Evolutionary conservation across 106 monocot genomes (phyloP).

Genomic region (Allium cepa): DNA sequence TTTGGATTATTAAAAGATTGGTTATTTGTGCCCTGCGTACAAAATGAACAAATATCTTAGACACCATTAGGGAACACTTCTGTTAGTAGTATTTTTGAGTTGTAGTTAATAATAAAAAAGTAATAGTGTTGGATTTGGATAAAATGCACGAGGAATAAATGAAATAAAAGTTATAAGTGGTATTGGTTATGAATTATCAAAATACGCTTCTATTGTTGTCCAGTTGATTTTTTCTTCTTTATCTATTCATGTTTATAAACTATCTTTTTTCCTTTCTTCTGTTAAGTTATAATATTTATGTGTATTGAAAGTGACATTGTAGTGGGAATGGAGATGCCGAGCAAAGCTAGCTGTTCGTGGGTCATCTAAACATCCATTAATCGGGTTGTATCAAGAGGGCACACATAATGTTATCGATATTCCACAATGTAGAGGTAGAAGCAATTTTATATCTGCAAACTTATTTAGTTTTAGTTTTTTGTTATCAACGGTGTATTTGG

Average conservation of each 20-base stretch:
- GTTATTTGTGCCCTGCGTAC: too few species aligned
- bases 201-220: too few species aligned
- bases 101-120: too few species aligned
- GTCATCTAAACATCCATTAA: constrained; percentile 52
- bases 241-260: not conserved
- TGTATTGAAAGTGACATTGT: not conserved
- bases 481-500: too few species aligned
- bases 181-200: too few species aligned
- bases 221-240: not conserved
- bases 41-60: too few species aligned
- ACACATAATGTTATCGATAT: constrained; percentile 91
- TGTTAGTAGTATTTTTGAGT: too few species aligned
- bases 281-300: not conserved
- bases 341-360: constrained; percentile 93
- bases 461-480: too few species aligned
- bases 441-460: not conserved
- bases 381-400: constrained; percentile 88
- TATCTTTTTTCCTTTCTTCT: not conserved
- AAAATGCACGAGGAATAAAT: too few species aligned
- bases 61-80: too few species aligned
- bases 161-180: too few species aligned
- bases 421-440: constrained; percentile 78
- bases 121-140: too few species aligned
- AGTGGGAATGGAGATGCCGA: constrained; percentile 95
- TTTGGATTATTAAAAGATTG: not conserved